Evolutionary conservation across 176 grass and related monocot species (phyloP), one percentile per base, ranked within the genome.

Genomic region (Urochloa ruziziensis): DNA sequence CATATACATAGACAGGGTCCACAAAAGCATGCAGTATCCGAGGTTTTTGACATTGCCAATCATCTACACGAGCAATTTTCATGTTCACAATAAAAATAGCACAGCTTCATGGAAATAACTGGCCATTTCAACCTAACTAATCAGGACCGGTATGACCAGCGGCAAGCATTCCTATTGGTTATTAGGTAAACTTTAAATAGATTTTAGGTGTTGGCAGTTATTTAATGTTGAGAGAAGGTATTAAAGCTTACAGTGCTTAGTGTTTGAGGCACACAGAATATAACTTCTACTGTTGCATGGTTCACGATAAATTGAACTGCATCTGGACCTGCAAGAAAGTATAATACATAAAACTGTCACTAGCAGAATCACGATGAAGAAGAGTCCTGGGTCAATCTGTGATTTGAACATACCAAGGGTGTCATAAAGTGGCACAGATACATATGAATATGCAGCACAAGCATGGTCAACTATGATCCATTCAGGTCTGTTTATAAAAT

Each of bases 401-500:
- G 37, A 59, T 67, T 21, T 68, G 61, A 59, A 36, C 81, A 61
- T 93, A 98, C 96, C 96, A 51, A 98, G 85, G 64, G 96, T 98
- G 74, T 98, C 96, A 85, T 98, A 97, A 57, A 97, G 91, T 49
- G 91, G 91, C 62, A 97, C 91, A 73, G 90, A 91, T 88, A 95
- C 52, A 79, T 92, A 98, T 70, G 93, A 95, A 82, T 98, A 95
- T 68, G 96, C 89, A 47, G 96, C 61, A 80, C 96, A 98, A 75
- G 96, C 91, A 90, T 98, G 96, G 67, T 98, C 96, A 86, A 95
- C 51, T 69, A 98, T 90, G 17, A 83, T 80, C 96, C 96, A 98
- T 73, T 98, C 96, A 62, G 96, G 96, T 40, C 91, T 91, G 83
- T 95, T 98, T 87, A 95, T 94, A 86, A 98, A 98, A 84, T 98